A percentile compares a stretch with the other conserved stretches of the same genome.
Conservation (phyloP, 208 protist species). For the Dictyostelium gargantuum region DNA sequence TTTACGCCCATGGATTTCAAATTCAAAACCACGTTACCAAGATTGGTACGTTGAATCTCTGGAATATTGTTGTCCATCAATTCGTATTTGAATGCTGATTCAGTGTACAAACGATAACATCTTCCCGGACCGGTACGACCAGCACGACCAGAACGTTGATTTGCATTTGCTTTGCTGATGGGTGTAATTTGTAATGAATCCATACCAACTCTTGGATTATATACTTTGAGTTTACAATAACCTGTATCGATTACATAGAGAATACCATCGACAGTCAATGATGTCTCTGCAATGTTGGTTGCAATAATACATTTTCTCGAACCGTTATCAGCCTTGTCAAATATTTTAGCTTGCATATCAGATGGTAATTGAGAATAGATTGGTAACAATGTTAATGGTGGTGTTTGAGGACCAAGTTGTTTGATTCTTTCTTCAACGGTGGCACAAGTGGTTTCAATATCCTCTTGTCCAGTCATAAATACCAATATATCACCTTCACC, state of each 20-base stretch:
- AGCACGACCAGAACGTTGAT: constrained; percentile 96
- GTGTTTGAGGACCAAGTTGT: constrained; percentile 45
- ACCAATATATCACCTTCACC: constrained; percentile 98
- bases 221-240: constrained; percentile 99
- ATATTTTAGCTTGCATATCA: constrained; percentile 93
- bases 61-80: constrained; percentile 90
- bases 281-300: constrained; percentile 99
- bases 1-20: constrained; percentile 92
- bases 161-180: constrained; percentile 95
- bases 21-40: constrained; percentile 93
- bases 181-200: constrained; percentile 92
- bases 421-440: constrained; percentile 71
- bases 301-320: constrained; percentile 98
- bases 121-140: constrained; percentile 95
- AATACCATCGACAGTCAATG: constrained; percentile 96
- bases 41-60: constrained; percentile 93
- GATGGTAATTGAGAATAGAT: constrained; percentile 94
- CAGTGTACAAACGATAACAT: constrained; percentile 98
- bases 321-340: constrained; percentile 78
- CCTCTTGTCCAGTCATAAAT: constrained; percentile 99
- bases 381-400: constrained; percentile 88
- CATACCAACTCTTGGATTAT: constrained; percentile 94
- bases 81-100: constrained; percentile 87
- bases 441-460: constrained; percentile 93
- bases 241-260: constrained; percentile 94